Percentiles rank a stretch among this genome's conserved stretches.
phyloP scores from a whole-genome alignment of 805 yeast species.

The Kuraishia hungarica region DNA sequence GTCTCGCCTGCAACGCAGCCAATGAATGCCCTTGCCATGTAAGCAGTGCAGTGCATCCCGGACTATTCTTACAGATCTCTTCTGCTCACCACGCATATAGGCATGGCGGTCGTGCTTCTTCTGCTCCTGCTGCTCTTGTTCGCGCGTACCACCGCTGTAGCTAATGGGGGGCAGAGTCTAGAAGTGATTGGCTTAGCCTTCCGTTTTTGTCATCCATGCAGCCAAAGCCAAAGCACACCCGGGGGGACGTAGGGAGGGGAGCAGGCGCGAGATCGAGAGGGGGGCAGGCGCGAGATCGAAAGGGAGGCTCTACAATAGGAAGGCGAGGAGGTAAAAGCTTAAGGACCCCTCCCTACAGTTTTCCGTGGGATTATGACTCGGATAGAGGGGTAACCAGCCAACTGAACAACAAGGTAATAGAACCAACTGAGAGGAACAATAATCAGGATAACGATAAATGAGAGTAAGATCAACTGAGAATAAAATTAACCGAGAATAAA shows the following conservation, averaged over 20 bases:
- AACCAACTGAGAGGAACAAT: too few relatives aligned
- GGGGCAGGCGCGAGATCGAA: too few relatives aligned
- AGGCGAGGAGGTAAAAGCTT: too few relatives aligned
- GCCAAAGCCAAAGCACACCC: neutral
- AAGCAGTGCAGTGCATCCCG: neutral
- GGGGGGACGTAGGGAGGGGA: neutral
- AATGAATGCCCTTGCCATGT: neutral
- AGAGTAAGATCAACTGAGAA: too few relatives aligned
- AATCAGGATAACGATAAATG: too few relatives aligned
- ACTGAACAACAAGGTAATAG: neutral
- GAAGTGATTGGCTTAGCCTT: neutral
- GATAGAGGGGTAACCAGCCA: neutral
- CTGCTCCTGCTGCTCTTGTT: too few relatives aligned
- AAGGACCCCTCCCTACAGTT: neutral
- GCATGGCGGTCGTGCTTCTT: too few relatives aligned
- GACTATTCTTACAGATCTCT: too few relatives aligned
- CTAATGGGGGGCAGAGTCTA: neutral
- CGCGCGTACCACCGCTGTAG: neutral
- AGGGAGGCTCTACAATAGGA: too few relatives aligned
- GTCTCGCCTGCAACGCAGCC: constrained; percentile 1
- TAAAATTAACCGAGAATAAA: too few relatives aligned
- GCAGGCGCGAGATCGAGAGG: too few relatives aligned
- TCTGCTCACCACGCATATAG: too few relatives aligned
- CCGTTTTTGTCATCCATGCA: neutral
- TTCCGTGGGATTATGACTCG: neutral